Evolutionary conservation across 352 stramenopile genomes (phyloP).

Genomic region (Phytophthora megakarya): DNA sequence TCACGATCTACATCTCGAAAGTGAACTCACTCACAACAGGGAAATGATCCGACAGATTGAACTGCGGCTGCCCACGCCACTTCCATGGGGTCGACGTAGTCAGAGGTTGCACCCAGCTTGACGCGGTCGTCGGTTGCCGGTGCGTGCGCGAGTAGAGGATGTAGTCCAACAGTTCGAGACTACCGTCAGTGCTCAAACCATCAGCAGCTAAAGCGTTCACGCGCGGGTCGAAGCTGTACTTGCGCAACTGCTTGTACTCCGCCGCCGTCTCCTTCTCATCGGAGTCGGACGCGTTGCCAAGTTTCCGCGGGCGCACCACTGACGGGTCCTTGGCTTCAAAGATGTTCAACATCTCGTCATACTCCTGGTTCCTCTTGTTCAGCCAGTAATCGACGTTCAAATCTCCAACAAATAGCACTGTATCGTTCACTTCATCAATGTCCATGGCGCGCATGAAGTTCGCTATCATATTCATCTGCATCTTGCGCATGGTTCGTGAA

Average conservation of each 20-base stretch:
- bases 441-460: slow-evolving; percentile 58
- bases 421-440: slow-evolving; percentile 65
- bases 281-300: slow-evolving; percentile 25
- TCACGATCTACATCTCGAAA: slow-evolving; percentile 66
- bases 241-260: slow-evolving; percentile 45
- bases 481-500: slow-evolving; percentile 57
- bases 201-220: slow-evolving; percentile 70
- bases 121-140: slow-evolving; percentile 55
- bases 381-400: slow-evolving; percentile 83
- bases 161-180: slow-evolving; percentile 76
- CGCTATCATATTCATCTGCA: slow-evolving; percentile 70
- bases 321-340: slow-evolving; percentile 62
- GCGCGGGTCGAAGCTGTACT: slow-evolving; percentile 76
- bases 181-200: slow-evolving; percentile 74
- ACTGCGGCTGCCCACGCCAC: slow-evolving; percentile 64
- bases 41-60: slow-evolving; percentile 82
- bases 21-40: slow-evolving; percentile 71
- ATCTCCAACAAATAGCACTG: slow-evolving; percentile 67
- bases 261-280: slow-evolving; percentile 29
- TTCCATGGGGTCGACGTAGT: slow-evolving; percentile 54
- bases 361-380: slow-evolving; percentile 74
- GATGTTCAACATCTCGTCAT: slow-evolving; percentile 80
- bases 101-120: slow-evolving; percentile 69
- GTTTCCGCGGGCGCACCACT: slow-evolving; percentile 25
- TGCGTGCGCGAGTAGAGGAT: slow-evolving; percentile 65